phyloP scores from a whole-genome alignment of 192 early-diverging fungal genomes.

The Rhizoclosmatium globosum region DNA sequence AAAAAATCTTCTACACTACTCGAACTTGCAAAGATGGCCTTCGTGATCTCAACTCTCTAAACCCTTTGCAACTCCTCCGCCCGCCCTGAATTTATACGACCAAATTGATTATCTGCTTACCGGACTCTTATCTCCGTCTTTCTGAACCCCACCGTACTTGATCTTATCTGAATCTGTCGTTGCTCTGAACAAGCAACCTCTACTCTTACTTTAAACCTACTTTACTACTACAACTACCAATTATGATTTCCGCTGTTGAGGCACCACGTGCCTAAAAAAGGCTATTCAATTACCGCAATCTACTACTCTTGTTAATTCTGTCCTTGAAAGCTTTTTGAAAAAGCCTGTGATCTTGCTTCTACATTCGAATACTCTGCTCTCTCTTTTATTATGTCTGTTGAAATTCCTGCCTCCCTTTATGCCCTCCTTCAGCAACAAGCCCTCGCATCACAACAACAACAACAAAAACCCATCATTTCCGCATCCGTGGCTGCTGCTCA shows the following conservation, averaged over 20 bases:
- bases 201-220: slow-evolving; percentile 1
- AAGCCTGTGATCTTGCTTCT: background rate
- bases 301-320: background rate
- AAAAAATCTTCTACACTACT: slow-evolving; percentile 22
- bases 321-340: background rate
- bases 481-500: background rate
- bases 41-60: slow-evolving; percentile 35
- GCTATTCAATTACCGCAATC: background rate
- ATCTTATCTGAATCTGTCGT: background rate
- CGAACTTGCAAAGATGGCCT: slow-evolving; percentile 29
- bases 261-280: background rate
- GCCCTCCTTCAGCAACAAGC: slow-evolving; percentile 38
- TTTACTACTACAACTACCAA: background rate
- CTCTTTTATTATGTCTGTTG: slow-evolving; percentile 33
- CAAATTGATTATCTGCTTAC: background rate
- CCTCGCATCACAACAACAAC: slow-evolving; percentile 13
- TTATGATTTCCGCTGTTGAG: background rate
- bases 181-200: background rate
- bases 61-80: slow-evolving; percentile 13
- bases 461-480: slow-evolving; percentile 7
- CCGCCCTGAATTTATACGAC: slow-evolving; percentile 28
- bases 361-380: background rate
- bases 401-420: slow-evolving; percentile 42
- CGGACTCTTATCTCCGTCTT: slow-evolving; percentile 4
- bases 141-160: slow-evolving; percentile 21